Conservation (phyloP, 176 grass and related monocot species). For the Eleusine indica region DNA sequence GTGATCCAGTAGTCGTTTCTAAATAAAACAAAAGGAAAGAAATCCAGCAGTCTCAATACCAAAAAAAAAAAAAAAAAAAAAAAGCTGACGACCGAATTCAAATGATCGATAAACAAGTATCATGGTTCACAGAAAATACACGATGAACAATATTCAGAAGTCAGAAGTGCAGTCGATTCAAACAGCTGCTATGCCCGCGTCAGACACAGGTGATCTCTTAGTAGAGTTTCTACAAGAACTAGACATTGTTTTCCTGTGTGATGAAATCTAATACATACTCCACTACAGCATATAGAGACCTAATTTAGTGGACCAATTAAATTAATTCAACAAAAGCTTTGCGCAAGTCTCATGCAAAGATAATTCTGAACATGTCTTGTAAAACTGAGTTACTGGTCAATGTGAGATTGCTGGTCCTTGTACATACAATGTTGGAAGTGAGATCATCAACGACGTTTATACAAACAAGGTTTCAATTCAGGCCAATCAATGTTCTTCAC, state of each 20-base stretch:
- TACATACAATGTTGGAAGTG: conserved; percentile 64
- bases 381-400: not conserved
- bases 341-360: no score
- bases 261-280: not conserved
- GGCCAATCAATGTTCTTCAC: conserved; percentile 76
- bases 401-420: conserved; percentile 49
- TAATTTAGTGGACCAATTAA: not conserved
- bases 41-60: no score
- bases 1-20: no score
- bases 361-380: not conserved
- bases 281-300: not conserved
- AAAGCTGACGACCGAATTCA: not conserved
- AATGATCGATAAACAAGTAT: not conserved
- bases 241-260: not conserved
- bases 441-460: conserved; percentile 63
- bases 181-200: conserved; percentile 41
- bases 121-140: not conserved
- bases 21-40: no score
- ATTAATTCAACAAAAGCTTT: not conserved
- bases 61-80: no score
- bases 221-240: conserved; percentile 43
- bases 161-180: conserved; percentile 49
- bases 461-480: conserved; percentile 84
- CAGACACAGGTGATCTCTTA: conserved; percentile 18
- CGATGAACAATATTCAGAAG: conserved; percentile 32